Conservation (phyloP, 1,284 basidiomycete species). For the Cutaneotrichosporon dermatis region DNA sequence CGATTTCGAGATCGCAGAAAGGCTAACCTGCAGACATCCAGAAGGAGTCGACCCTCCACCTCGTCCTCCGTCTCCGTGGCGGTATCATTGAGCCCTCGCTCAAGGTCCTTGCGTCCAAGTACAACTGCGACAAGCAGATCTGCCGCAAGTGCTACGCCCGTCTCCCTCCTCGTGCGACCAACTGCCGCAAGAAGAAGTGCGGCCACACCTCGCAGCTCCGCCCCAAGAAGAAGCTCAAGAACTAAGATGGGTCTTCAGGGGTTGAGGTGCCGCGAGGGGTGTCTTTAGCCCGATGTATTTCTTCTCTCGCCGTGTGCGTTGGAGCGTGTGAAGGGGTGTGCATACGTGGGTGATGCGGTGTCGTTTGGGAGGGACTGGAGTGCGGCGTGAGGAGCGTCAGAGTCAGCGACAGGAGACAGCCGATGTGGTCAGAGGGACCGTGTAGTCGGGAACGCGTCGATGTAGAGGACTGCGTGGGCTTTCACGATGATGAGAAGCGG, state of each 20-base stretch:
- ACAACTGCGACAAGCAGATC: constrained; percentile 97
- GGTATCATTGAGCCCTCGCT: constrained; percentile 99
- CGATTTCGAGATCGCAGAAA: neutral
- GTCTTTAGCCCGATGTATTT: constrained; percentile 29
- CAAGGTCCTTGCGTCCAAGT: constrained; percentile 92
- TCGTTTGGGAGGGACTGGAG: neutral
- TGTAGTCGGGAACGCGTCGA: no score
- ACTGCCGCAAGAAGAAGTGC: constrained; percentile 70
- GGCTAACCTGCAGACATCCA: constrained; percentile 64
- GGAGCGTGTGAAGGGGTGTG: neutral
- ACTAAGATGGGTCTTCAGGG: constrained; percentile 44
- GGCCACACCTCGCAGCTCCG: constrained; percentile 94
- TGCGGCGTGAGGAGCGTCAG: no score
- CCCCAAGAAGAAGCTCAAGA: constrained; percentile 87
- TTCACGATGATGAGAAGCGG: no score
- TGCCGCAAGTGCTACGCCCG: constrained; percentile 99
- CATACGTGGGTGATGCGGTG: no score
- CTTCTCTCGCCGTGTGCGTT: constrained; percentile 17
- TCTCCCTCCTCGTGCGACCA: constrained; percentile 96
- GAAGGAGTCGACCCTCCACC: constrained; percentile 97
- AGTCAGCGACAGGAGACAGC: no score
- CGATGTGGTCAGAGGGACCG: no score
- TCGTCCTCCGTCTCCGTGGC: constrained; percentile 95
- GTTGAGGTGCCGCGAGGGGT: constrained; percentile 19
- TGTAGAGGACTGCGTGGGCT: no score